Base-by-base conservation (phyloP, 2,329 filamentous ascomycete species). In the Neonectria sp. region DNA sequence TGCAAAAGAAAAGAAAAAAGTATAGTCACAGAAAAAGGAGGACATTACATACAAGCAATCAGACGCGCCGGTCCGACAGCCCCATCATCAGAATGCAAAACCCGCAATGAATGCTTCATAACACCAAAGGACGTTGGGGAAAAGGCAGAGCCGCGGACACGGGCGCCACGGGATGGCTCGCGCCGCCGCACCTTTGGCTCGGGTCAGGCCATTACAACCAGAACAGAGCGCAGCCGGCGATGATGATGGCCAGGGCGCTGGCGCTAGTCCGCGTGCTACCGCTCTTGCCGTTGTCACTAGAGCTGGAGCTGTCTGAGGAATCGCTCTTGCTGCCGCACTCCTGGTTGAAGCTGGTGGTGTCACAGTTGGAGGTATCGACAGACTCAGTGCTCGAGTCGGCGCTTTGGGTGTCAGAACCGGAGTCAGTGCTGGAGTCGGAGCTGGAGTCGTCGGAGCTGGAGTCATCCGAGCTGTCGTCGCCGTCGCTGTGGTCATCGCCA, bases 261-360 rank as follows among this genome's bases (percentile, higher is more conserved):
- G 76, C 76, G 24, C 79, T 77, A 11, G 77, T 70, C 67, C 77
- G 76, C 66, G 74, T 73, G 62, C 79, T 75, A 13, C 71, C 73
- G 60, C 72, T 81, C 71, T 78, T 79, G 63, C 77, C 77, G 37
- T 74, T 75, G 64, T 67, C 71, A 60, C 71, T 72, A 53, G 83
- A 84, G 53, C 75, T 72, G 55, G 83, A 84, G 53, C 75, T 75
- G 25, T 66, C 77, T 15, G 31, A 29, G 31, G 49, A 61, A 61
- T 68, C 68, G 51, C 58, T 52, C 11, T 60, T 66, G 55, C 56
- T 67, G 68, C 74, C 73, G 72, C 83, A 85, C 64, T 78, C 71
- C 72, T 86, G 83, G 63, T 79, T 78, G 72, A 86, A 87, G 55
- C 78, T 78, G 35, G 70, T 78, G 8, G 77, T 69, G 12, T 78